Conservation (phyloP, 805 yeast species). For the Saccharomycodes ludwigii region DNA sequence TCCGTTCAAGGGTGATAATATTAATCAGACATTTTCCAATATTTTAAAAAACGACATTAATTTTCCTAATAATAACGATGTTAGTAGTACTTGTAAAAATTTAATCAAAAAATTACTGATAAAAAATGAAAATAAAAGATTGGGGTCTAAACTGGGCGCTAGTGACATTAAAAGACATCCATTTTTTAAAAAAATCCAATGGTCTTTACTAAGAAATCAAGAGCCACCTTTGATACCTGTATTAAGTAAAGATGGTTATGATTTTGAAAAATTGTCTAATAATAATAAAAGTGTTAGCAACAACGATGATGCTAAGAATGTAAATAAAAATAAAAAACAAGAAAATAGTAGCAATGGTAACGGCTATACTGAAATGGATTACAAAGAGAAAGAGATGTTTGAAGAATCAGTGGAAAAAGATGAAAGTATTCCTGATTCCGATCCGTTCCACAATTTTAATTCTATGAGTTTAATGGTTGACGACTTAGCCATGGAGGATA, state of each 20-base stretch:
- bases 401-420: slow-evolving; percentile 23
- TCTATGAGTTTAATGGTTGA: slow-evolving; percentile 73
- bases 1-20: slow-evolving; percentile 85
- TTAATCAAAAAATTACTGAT: slow-evolving; percentile 70
- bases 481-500: slow-evolving; percentile 27
- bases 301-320: slow-evolving; percentile 1
- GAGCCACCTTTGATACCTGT: slow-evolving; percentile 95
- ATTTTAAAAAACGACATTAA: slow-evolving; percentile 73
- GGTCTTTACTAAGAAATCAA: slow-evolving; percentile 90
- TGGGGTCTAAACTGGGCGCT: slow-evolving; percentile 92
- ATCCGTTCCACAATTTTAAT: slow-evolving; percentile 77
- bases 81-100: slow-evolving; percentile 66
- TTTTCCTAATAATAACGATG: slow-evolving; percentile 56
- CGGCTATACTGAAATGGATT: slow-evolving; percentile 8
- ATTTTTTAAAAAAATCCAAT: slow-evolving; percentile 81
- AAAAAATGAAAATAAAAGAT: slow-evolving; percentile 78
- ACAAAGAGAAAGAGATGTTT: slow-evolving; percentile 19
- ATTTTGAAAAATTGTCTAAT: slow-evolving; percentile 29
- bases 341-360: slow-evolving; percentile 15
- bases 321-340: slow-evolving; percentile 5
- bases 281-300: slow-evolving; percentile 7
- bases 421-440: slow-evolving; percentile 31
- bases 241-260: slow-evolving; percentile 40
- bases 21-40: slow-evolving; percentile 83
- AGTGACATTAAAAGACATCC: slow-evolving; percentile 86